phyloP scores from a whole-genome alignment of 306 rosid species.

The Vachellia collinsii region DNA sequence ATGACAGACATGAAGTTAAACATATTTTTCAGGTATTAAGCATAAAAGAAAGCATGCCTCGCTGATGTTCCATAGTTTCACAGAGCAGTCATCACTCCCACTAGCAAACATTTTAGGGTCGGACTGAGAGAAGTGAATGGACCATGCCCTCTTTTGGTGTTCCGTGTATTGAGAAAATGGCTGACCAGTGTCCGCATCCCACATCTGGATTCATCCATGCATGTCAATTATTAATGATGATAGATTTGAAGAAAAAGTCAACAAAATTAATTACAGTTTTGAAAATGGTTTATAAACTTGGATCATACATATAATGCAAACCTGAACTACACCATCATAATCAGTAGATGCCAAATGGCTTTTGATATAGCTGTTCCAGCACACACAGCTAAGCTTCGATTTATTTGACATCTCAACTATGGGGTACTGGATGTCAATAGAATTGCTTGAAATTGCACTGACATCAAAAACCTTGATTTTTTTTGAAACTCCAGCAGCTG shows the following conservation, averaged over 20 bases:
- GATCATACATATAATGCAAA: constrained; percentile 46
- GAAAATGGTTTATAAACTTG: neutral
- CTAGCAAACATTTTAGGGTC: constrained; percentile 91
- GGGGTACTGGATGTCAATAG: constrained; percentile 82
- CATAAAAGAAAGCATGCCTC: constrained; percentile 67
- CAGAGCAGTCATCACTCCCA: constrained; percentile 90
- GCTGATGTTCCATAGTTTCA: constrained; percentile 85
- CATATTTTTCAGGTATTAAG: constrained; percentile 15
- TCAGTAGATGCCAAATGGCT: constrained; percentile 94
- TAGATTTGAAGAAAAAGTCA: constrained; percentile 20
- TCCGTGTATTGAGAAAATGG: constrained; percentile 70
- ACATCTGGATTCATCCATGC: constrained; percentile 63
- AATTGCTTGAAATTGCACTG: constrained; percentile 60
- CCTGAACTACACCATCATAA: constrained; percentile 94
- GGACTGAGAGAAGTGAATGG: constrained; percentile 79
- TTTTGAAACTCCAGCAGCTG: constrained; percentile 92
- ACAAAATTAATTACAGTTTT: constrained; percentile 20
- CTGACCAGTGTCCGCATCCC: constrained; percentile 96
- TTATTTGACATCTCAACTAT: constrained; percentile 78
- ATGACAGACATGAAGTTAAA: neutral
- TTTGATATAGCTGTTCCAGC: constrained; percentile 88
- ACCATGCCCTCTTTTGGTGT: constrained; percentile 95
- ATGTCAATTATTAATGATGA: constrained; percentile 34
- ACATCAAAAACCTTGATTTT: constrained; percentile 86
- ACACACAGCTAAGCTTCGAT: constrained; percentile 83